Evolutionary conservation across 163 green algal species (phyloP).

Genomic region (Scenedesmus sp.): DNA sequence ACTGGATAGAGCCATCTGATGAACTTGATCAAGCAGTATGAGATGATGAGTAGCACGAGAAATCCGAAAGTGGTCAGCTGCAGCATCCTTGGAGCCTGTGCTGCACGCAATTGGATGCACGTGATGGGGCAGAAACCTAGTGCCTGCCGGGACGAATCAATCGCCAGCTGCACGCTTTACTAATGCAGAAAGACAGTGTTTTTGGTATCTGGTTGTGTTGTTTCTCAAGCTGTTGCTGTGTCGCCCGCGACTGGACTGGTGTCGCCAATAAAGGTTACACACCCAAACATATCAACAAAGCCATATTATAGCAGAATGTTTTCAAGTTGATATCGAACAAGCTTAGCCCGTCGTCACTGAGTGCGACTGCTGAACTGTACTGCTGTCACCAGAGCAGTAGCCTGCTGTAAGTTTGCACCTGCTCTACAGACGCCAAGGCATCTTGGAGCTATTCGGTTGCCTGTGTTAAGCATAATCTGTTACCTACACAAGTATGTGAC

Average conservation of each 20-base stretch:
- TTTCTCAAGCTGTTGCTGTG: neutral
- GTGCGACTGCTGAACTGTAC: neutral
- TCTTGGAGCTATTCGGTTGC: too few relatives aligned
- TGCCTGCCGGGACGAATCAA: neutral
- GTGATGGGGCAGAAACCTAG: conserved; percentile 7
- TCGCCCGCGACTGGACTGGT: neutral
- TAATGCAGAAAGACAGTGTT: neutral
- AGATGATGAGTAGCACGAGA: neutral
- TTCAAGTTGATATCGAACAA: too few relatives aligned
- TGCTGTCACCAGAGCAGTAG: neutral
- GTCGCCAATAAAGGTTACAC: neutral
- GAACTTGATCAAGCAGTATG: neutral
- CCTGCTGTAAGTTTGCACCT: neutral
- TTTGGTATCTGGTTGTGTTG: neutral
- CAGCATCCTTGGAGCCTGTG: neutral
- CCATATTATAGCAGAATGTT: neutral
- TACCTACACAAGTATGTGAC: neutral
- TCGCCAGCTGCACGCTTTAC: neutral
- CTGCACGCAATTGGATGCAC: neutral
- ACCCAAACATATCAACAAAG: neutral
- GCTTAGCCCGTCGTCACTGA: too few relatives aligned
- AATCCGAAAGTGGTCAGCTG: neutral
- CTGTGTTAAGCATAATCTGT: too few relatives aligned
- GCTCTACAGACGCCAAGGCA: too few relatives aligned
- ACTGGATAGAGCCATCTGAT: neutral